Conservation (phyloP, 768 basidiomycete genomes). For the Kwoniella dejecticola region DNA sequence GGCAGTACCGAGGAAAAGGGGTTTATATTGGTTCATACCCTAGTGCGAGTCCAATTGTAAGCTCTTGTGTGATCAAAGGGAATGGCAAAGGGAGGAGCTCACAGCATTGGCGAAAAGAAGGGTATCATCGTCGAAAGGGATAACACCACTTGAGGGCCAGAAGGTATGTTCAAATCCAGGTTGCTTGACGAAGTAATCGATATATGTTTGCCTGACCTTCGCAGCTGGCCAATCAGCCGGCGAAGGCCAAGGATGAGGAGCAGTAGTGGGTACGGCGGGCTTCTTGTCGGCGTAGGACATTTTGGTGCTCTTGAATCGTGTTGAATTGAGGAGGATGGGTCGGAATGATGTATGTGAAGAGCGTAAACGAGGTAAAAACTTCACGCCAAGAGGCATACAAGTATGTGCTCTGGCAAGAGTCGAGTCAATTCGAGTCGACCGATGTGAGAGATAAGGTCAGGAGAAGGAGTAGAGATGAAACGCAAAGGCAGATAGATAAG, state of each 20-base stretch:
- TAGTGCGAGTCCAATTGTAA: constrained; percentile 11
- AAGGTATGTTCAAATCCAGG: constrained; percentile 70
- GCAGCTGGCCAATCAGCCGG: constrained; percentile 70
- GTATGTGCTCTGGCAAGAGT: not conserved
- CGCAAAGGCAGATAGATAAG: not conserved
- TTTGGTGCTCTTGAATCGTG: not conserved
- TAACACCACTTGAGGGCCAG: constrained; percentile 85
- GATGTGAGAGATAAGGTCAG: not conserved
- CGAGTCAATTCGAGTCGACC: not conserved
- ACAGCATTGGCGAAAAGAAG: constrained; percentile 98
- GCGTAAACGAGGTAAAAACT: constrained; percentile 7
- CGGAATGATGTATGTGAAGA: not conserved
- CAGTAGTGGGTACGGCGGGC: constrained; percentile 37
- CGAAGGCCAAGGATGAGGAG: constrained; percentile 50
- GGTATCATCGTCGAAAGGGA: constrained; percentile 97
- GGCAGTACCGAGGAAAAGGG: constrained; percentile 95
- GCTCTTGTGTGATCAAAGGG: not conserved
- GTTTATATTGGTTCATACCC: constrained; percentile 76
- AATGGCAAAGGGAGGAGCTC: constrained; percentile 51
- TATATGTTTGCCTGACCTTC: constrained; percentile 83
- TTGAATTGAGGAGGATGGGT: not conserved
- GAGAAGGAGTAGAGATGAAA: not conserved
- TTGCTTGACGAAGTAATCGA: constrained; percentile 76
- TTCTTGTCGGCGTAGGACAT: constrained; percentile 32
- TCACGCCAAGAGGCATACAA: constrained; percentile 8